Base-by-base conservation (phyloP, 2,329 filamentous ascomycete species). In the Pseudogymnoascus pannorum region DNA sequence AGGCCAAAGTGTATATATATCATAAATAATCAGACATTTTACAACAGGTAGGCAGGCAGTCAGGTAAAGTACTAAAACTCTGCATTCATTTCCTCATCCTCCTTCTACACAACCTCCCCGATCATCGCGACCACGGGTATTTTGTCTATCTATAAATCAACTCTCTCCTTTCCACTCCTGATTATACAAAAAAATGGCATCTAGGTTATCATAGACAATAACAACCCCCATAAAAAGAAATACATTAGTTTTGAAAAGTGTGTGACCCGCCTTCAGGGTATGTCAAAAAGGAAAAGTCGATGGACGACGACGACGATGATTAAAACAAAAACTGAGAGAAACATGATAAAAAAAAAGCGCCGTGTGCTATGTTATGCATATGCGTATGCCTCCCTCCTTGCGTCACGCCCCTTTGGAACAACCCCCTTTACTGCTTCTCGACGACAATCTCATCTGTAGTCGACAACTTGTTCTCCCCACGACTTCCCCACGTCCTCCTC, bases 351-450 rank as follows among this genome's bases (percentile, higher is more conserved):
- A 51, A 29, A 29, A 29, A 3, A 54, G 44, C 44, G 44, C 44
- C 44, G 44, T 54, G 44, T 54, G 24, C 44, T 54, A 54, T 54
- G 48, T 54, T 31, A 54, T 54, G 48, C 48, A 31, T 54, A 18
- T 54, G 48, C 48, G 26, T 54, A 31, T 22, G 42, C 42, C 24
- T 16, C 9, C 14, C 9, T 24, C 48, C 26, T 54, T 54, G 48
- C 48, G 48, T 54, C 48, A 54, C 48, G 42, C 12, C 20, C 20
- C 40, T 20, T 5, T 12, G 11, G 14, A 48, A 20, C 24, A 18
- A 22, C 24, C n/a, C n/a, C 48, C 24, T 14, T 54, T 26, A 54
- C n/a, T 18, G 8, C 48, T 54, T 54, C 48, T 54, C 48, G 1
- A 9, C n/a, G 2, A 31, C n/a, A 12, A 54, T 31, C 26, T 54